Percentiles rank a stretch among this genome's conserved stretches.
phyloP scores from a whole-genome alignment of 352 stramenopile genomes.

The Pythium guiyangense region DNA sequence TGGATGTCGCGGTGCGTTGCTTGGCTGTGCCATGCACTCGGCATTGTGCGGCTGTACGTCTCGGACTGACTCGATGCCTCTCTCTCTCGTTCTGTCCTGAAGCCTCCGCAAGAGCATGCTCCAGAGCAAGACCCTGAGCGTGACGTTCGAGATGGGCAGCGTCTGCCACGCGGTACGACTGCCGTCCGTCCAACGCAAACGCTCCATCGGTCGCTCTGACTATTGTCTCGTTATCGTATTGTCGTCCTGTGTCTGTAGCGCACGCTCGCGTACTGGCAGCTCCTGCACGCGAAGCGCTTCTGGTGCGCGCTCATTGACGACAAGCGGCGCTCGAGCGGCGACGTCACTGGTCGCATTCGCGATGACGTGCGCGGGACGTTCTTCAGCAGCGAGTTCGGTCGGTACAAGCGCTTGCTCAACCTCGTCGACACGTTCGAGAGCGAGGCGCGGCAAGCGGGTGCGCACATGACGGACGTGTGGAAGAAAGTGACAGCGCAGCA shows the following conservation, averaged over 20 bases:
- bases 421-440: conserved; percentile 67
- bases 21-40: not conserved
- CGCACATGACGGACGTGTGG: conserved; percentile 62
- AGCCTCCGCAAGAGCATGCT: conserved; percentile 36
- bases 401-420: conserved; percentile 59
- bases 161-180: conserved; percentile 69
- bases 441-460: conserved; percentile 30
- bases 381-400: conserved; percentile 64
- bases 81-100: not conserved
- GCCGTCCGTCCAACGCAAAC: not conserved
- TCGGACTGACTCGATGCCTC: not conserved
- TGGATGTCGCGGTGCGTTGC: conserved; percentile 55
- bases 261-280: conserved; percentile 69
- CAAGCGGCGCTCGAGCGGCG: conserved; percentile 36
- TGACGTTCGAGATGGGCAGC: conserved; percentile 68
- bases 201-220: not conserved
- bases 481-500: conserved; percentile 42
- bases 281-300: conserved; percentile 79
- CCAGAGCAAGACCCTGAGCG: conserved; percentile 21
- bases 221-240: not conserved
- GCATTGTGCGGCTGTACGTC: not conserved
- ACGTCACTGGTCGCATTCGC: conserved; percentile 43
- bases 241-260: conserved; percentile 29
- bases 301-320: conserved; percentile 71
- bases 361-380: conserved; percentile 34